Evolutionary conservation across 106 monocot species (phyloP).

Genomic region (Dioscorea alata): DNA sequence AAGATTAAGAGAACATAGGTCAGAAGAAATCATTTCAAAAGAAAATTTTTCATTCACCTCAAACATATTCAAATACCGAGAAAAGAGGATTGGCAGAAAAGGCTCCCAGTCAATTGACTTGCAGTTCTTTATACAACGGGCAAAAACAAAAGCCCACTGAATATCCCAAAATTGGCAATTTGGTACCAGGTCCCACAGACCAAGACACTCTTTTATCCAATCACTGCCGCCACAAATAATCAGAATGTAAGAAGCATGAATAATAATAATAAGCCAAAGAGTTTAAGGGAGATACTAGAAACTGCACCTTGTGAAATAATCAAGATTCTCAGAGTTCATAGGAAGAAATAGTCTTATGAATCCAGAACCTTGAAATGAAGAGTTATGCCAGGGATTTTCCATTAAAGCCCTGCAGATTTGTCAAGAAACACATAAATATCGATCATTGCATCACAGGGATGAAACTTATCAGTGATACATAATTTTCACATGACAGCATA

Average conservation of each 20-base stretch:
- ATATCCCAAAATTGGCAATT: slow-evolving; percentile 99
- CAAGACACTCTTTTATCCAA: slow-evolving; percentile 67
- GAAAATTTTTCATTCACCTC: slow-evolving; percentile 45
- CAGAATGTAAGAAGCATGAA: slow-evolving; percentile 1
- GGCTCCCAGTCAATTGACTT: slow-evolving; percentile 80
- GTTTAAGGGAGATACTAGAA: background rate
- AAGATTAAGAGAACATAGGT: background rate
- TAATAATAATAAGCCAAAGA: background rate
- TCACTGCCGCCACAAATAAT: slow-evolving; percentile 36
- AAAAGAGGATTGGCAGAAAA: slow-evolving; percentile 71
- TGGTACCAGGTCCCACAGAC: slow-evolving; percentile 70
- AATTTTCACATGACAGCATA: no score
- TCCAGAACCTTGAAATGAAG: slow-evolving; percentile 87
- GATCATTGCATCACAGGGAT: no score
- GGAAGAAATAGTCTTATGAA: slow-evolving; percentile 87
- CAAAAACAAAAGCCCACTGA: slow-evolving; percentile 79
- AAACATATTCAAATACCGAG: slow-evolving; percentile 83
- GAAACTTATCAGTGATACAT: no score
- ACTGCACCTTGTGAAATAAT: slow-evolving; percentile 68
- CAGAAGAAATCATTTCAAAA: background rate
- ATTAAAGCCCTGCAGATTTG: slow-evolving; percentile 42
- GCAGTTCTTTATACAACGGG: slow-evolving; percentile 75
- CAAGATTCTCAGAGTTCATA: slow-evolving; percentile 58
- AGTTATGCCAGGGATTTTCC: slow-evolving; percentile 99
- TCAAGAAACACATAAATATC: no score